These are phyloP conservation scores for Penicillium sumatraense DNA, from an alignment of 2,329 filamentous ascomycete genomes.

Conservation along the genomic window DNA sequence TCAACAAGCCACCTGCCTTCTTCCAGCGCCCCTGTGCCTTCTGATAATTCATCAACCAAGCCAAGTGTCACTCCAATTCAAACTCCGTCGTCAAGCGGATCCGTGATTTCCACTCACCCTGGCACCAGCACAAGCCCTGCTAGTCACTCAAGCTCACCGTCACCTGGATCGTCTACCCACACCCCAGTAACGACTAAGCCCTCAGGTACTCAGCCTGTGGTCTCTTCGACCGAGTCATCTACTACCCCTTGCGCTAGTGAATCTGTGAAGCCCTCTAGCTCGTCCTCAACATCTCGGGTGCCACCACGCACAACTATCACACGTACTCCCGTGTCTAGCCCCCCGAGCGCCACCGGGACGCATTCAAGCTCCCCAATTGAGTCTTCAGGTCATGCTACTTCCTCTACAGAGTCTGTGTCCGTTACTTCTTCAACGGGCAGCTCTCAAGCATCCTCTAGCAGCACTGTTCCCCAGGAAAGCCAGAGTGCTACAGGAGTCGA, in stretches of 20 bases:
- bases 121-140: neutral
- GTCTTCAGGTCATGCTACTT: conserved; percentile 1
- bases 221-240: conserved; percentile 1
- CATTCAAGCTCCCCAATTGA: neutral
- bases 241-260: conserved; percentile 1
- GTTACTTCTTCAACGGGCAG: neutral
- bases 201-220: neutral
- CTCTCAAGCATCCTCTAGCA: neutral
- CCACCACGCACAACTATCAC: conserved; percentile 5
- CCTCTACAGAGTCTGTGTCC: neutral
- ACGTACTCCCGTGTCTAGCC: neutral
- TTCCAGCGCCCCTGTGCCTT: neutral
- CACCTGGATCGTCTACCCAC: neutral
- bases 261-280: conserved; percentile 5
- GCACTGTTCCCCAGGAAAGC: neutral
- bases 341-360: conserved; percentile 4
- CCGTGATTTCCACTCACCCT: neutral
- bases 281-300: conserved; percentile 4
- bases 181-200: neutral
- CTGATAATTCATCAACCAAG: neutral
- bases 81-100: neutral
- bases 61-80: neutral
- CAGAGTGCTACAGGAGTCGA: neutral
- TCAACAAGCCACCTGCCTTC: neutral
- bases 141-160: neutral